Base-by-base conservation (phyloP, 345 rosid species). In the Acer campestre region DNA sequence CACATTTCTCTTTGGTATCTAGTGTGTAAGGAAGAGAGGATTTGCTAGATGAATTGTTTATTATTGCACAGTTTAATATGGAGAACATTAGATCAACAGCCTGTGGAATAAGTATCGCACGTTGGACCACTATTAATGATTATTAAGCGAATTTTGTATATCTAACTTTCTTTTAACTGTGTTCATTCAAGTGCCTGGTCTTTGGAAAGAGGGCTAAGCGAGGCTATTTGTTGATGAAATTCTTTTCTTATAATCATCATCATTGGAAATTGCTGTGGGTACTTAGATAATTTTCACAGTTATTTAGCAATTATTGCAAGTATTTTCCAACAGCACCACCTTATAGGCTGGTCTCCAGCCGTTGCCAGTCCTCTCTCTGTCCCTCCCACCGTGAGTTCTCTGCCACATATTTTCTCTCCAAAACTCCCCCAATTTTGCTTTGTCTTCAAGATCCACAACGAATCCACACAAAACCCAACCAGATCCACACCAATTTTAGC, bases 281-380 rank as follows among this genome's bases (percentile, higher is more conserved):
- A 16, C 58, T 16, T 14, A 0, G n/a, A 53, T 13, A 49, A 11
- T 53, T 53, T 59, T 59, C 63, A 20, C 27, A n/a, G 27, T 59
- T 59, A 10, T 59, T n/a, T 58, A 17, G 62, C 20, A 18, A 20
- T 58, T 20, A 2, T 58, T 58, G 3, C 62, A n/a, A 59, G 63
- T 59, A 22, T 59, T 56, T 59, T 59, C 46, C 46, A 42, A 42
- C 63, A 58, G 70, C 74, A 70, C 18, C 73, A 65, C 71, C 85
- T 94, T 62, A 81, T 96, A 58, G 97, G 97, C 58, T 93, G 97
- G 97, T 89, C 88, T 92, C 94, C 79, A 84, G 86, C 35, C 93
- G 96, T 64, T 88, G 95, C 58, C 89, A 73, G 31, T 84, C 98
- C 56, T 79, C 90, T 25, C 85, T 78, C 72, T 90, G 90, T 40